Percentiles rank a stretch among this genome's conserved stretches.
These are phyloP conservation scores for Pterulicium gracile DNA, from an alignment of 1,284 basidiomycete species.

Conservation along the genomic window DNA sequence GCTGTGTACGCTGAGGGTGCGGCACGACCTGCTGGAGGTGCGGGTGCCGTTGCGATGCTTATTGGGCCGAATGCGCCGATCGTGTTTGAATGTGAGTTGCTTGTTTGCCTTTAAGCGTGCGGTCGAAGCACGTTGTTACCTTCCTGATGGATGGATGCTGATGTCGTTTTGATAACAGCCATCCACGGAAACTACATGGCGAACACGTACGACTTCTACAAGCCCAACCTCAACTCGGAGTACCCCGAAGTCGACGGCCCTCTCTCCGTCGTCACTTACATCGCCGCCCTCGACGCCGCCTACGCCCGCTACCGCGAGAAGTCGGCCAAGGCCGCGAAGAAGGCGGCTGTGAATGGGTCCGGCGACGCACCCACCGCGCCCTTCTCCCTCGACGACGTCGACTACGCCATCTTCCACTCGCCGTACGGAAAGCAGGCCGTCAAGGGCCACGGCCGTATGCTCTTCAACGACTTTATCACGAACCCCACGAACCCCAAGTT, in stretches of 20 bases:
- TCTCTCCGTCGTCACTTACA: conserved; percentile 92
- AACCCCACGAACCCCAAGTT: conserved; percentile 70
- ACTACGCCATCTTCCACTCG: conserved; percentile 88
- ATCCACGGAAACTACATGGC: conserved; percentile 96
- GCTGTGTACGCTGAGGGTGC: conserved; percentile 96
- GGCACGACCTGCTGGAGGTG: conserved; percentile 94
- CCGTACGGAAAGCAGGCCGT: conserved; percentile 99
- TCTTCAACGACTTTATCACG: conserved; percentile 88
- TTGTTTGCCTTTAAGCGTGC: conserved; percentile 3
- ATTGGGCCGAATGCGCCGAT: conserved; percentile 95
- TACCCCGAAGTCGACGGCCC: conserved; percentile 98
- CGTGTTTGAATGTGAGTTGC: conserved; percentile 85
- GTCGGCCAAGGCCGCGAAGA: conserved; percentile 53
- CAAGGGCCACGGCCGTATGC: conserved; percentile 90
- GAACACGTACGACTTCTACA: conserved; percentile 98
- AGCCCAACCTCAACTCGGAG: conserved; percentile 86
- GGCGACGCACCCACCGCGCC: conserved; percentile 25
- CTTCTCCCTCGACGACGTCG: conserved; percentile 73
- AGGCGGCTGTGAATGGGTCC: conserved; percentile 30
- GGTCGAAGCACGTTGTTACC: neutral
- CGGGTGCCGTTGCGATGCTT: conserved; percentile 90
- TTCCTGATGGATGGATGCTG: conserved; percentile 3
- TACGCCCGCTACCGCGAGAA: conserved; percentile 87
- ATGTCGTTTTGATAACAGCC: conserved; percentile 37
- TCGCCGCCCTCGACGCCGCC: conserved; percentile 86